Percentiles rank a stretch among this genome's conserved stretches.
Evolutionary conservation across 108 stramenopile genomes (phyloP).

Genomic region (Fistulifera pelliculosa): DNA sequence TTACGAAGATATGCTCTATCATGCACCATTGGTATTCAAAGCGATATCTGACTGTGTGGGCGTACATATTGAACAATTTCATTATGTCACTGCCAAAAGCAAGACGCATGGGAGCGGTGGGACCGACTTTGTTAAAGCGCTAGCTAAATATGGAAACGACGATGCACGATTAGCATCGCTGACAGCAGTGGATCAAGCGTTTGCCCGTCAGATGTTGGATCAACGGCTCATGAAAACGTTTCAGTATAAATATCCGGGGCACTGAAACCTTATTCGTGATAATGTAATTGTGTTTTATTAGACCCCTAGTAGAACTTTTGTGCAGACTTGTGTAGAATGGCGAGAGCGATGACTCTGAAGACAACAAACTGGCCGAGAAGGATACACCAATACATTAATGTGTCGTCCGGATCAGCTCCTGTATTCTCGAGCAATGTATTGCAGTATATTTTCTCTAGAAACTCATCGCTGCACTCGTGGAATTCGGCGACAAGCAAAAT

Average conservation of each 20-base stretch:
- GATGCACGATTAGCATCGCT: no score
- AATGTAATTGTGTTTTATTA: no score
- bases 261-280: no score
- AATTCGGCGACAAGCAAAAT: conserved; percentile 60
- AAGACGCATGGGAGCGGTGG: no score
- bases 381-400: conserved; percentile 49
- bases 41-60: conserved; percentile 60
- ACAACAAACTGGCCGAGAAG: conserved; percentile 13
- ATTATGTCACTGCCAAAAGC: no score
- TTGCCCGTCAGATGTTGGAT: no score
- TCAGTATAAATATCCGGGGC: no score
- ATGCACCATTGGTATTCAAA: conserved; percentile 42
- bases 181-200: no score
- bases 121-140: no score
- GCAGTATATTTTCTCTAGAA: conserved; percentile 17
- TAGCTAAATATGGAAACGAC: no score
- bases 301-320: conserved; percentile 60
- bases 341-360: conserved; percentile 40
- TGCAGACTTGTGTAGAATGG: conserved; percentile 52
- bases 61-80: conserved; percentile 9
- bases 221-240: no score
- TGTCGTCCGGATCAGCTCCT: conserved; percentile 20
- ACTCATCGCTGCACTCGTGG: conserved; percentile 5
- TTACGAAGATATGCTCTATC: conserved; percentile 69
- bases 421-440: conserved; percentile 23